Evolutionary conservation across 1,284 basidiomycete species (phyloP).

Genomic region (Ceratobasidium sp.): DNA sequence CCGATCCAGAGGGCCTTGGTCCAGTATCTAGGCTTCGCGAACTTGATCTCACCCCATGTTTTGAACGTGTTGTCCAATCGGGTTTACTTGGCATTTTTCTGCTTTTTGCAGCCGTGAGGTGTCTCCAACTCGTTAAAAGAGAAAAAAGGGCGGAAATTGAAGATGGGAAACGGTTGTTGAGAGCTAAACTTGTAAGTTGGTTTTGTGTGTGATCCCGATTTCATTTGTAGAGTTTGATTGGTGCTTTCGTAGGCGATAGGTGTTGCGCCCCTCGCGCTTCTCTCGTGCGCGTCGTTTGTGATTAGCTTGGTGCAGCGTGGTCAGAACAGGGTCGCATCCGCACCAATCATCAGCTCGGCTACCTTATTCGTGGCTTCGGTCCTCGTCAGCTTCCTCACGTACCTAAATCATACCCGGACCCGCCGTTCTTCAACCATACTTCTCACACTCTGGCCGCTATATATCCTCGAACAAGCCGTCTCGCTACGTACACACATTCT

Average conservation of each 20-base stretch:
- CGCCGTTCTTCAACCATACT: slow-evolving; percentile 81
- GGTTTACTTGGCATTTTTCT: slow-evolving; percentile 66
- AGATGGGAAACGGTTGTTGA: slow-evolving; percentile 65
- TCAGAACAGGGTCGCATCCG: slow-evolving; percentile 1
- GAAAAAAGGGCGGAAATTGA: slow-evolving; percentile 52
- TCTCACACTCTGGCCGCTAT: slow-evolving; percentile 87
- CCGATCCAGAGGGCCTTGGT: slow-evolving; percentile 70
- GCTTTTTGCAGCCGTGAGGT: slow-evolving; percentile 61
- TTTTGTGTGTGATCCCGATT: slow-evolving; percentile 8
- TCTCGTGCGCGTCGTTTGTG: slow-evolving; percentile 60
- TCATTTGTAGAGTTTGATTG: not conserved
- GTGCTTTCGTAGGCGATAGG: slow-evolving; percentile 59
- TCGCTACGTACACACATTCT: slow-evolving; percentile 71
- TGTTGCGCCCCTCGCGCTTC: slow-evolving; percentile 61
- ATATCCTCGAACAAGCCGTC: slow-evolving; percentile 67
- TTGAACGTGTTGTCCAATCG: slow-evolving; percentile 80
- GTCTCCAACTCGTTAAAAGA: slow-evolving; percentile 56
- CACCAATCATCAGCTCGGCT: slow-evolving; percentile 51
- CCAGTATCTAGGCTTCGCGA: slow-evolving; percentile 70
- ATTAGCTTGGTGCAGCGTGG: slow-evolving; percentile 56
- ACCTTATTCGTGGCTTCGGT: slow-evolving; percentile 64
- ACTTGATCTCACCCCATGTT: slow-evolving; percentile 88
- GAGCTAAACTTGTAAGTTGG: slow-evolving; percentile 73
- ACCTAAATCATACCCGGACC: slow-evolving; percentile 80
- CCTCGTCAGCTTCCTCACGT: slow-evolving; percentile 65